phyloP scores from a whole-genome alignment of 257 asterid genomes.

The Euphrasia confusa region DNA sequence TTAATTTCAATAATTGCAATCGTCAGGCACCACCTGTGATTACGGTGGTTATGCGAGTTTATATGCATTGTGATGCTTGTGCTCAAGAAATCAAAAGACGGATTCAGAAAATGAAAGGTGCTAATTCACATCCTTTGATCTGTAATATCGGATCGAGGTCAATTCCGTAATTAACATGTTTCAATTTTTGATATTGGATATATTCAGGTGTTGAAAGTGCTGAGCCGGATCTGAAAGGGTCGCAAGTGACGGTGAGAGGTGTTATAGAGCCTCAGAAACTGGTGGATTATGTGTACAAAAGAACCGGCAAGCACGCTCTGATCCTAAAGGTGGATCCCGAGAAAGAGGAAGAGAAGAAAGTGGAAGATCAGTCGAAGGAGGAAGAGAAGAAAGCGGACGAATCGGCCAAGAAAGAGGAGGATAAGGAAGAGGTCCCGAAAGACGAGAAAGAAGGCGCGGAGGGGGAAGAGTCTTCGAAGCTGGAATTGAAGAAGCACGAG shows the following conservation, averaged over 20 bases:
- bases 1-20: background rate
- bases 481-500: background rate
- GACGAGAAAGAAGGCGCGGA: background rate
- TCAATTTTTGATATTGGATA: background rate
- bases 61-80: slow-evolving; percentile 7
- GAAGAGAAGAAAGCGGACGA: background rate
- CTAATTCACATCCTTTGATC: background rate
- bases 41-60: background rate
- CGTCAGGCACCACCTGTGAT: background rate
- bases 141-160: too few relatives aligned
- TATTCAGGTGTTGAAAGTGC: background rate
- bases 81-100: slow-evolving; percentile 1
- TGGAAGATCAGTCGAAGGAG: background rate
- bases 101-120: background rate
- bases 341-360: background rate
- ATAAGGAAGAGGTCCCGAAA: background rate
- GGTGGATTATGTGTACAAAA: slow-evolving; percentile 1
- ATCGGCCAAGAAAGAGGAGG: background rate
- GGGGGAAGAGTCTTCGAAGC: background rate
- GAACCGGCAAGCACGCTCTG: background rate
- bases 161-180: too few relatives aligned
- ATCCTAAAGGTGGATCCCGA: background rate
- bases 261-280: background rate
- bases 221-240: background rate
- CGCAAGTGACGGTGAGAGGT: background rate